A percentile compares a stretch with the other conserved stretches of the same genome.
phyloP scores from a whole-genome alignment of 192 early-diverging fungal species.

The Ambispora gerdemannii region DNA sequence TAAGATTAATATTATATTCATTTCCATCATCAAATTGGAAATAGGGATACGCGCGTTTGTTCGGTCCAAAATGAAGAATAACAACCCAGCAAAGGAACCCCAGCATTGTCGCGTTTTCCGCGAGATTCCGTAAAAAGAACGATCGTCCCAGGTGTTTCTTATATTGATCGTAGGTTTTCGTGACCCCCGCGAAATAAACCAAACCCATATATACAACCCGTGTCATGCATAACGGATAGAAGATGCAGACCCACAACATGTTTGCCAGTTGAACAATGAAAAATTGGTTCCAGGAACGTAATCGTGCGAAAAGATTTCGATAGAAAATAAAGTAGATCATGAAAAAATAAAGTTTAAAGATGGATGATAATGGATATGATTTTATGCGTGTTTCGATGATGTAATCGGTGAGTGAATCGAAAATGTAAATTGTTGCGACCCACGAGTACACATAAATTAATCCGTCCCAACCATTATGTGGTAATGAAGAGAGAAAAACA shows the following conservation, averaged over 20 bases:
- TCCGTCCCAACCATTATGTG: constrained; percentile 58
- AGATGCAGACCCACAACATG: constrained; percentile 71
- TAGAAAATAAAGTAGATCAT: constrained; percentile 83
- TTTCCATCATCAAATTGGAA: constrained; percentile 62
- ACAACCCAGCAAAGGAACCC: constrained; percentile 69
- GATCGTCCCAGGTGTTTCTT: constrained; percentile 64
- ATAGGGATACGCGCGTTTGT: constrained; percentile 62
- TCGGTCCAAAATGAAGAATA: constrained; percentile 70
- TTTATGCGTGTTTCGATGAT: constrained; percentile 60
- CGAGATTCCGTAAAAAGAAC: constrained; percentile 69
- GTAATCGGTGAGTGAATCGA: constrained; percentile 63
- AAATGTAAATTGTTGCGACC: constrained; percentile 67
- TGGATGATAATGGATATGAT: constrained; percentile 65
- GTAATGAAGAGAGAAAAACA: constrained; percentile 52
- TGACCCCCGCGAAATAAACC: constrained; percentile 54
- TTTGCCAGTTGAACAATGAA: constrained; percentile 63
- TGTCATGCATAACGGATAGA: constrained; percentile 73
- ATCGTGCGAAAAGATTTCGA: constrained; percentile 69
- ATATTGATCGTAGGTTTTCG: constrained; percentile 64
- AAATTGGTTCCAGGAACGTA: constrained; percentile 66
- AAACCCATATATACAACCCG: constrained; percentile 47
- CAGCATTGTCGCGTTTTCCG: constrained; percentile 77
- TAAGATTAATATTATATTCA: constrained; percentile 52
- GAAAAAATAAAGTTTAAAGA: constrained; percentile 74
- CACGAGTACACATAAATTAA: constrained; percentile 72